Conservation (phyloP, 2,329 filamentous ascomycete genomes). For the Colletotrichum shisoi region DNA sequence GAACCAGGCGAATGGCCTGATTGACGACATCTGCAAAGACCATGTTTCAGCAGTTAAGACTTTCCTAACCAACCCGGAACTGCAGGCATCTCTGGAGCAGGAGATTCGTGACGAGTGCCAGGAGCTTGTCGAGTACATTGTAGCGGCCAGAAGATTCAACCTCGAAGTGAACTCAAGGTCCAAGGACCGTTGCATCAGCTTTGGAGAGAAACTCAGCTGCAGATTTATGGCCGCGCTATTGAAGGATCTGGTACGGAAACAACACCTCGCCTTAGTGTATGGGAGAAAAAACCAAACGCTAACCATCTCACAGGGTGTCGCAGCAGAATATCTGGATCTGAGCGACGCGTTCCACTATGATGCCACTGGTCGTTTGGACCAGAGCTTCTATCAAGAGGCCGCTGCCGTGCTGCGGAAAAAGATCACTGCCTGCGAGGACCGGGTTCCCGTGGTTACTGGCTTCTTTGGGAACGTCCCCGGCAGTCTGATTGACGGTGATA, state of each 20-base stretch:
- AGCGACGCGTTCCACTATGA: conserved; percentile 80
- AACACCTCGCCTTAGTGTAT: background rate
- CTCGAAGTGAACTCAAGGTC: conserved; percentile 79
- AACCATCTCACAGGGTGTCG: conserved; percentile 66
- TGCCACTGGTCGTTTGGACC: conserved; percentile 66
- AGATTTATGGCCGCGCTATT: conserved; percentile 87
- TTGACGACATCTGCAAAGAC: conserved; percentile 82
- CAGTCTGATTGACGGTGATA: conserved; percentile 84
- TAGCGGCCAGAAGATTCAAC: conserved; percentile 70
- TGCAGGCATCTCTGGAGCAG: conserved; percentile 66
- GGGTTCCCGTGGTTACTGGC: conserved; percentile 83
- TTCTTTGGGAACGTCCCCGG: conserved; percentile 95
- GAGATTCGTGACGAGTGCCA: conserved; percentile 82
- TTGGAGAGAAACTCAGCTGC: conserved; percentile 95
- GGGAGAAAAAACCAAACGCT: conserved; percentile 39
- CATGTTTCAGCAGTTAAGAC: conserved; percentile 76
- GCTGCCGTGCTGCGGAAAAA: conserved; percentile 68
- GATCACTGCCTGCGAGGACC: conserved; percentile 69
- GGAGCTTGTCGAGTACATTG: conserved; percentile 77
- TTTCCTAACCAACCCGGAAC: conserved; percentile 64
- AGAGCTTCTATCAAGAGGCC: conserved; percentile 73
- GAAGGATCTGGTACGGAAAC: conserved; percentile 67
- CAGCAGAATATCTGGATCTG: conserved; percentile 89
- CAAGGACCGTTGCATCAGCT: conserved; percentile 89
- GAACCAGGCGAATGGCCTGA: conserved; percentile 74